Evolutionary conservation across 2,329 filamentous ascomycete genomes (phyloP).

Genomic region (Pseudogymnoascus sp.): DNA sequence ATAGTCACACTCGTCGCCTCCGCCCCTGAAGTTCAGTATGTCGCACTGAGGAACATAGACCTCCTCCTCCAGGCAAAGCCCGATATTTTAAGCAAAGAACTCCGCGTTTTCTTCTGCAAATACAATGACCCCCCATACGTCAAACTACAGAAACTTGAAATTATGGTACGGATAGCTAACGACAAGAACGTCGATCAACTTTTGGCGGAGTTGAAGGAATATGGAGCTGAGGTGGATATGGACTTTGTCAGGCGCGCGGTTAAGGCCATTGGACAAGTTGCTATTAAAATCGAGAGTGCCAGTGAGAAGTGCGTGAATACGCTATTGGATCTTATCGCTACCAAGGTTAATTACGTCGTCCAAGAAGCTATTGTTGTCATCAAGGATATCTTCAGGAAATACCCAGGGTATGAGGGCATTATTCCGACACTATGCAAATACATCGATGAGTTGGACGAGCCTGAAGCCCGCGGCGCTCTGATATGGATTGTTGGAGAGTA

Average conservation of each 20-base stretch:
- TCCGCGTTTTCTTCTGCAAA: slow-evolving; percentile 99
- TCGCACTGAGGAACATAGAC: slow-evolving; percentile 92
- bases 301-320: slow-evolving; percentile 95
- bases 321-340: slow-evolving; percentile 86
- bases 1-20: slow-evolving; percentile 91
- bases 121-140: slow-evolving; percentile 98
- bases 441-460: slow-evolving; percentile 94
- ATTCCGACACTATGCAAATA: slow-evolving; percentile 94
- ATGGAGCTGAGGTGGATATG: slow-evolving; percentile 97
- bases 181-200: slow-evolving; percentile 94
- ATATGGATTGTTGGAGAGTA: slow-evolving; percentile 99
- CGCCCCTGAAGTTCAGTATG: slow-evolving; percentile 94
- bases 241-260: slow-evolving; percentile 93
- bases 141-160: slow-evolving; percentile 95
- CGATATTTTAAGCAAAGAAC: slow-evolving; percentile 92
- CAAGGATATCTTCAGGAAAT: slow-evolving; percentile 96
- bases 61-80: slow-evolving; percentile 91
- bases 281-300: slow-evolving; percentile 94
- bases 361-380: slow-evolving; percentile 98
- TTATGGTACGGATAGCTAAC: slow-evolving; percentile 98
- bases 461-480: slow-evolving; percentile 77
- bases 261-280: slow-evolving; percentile 93
- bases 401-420: slow-evolving; percentile 95
- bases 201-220: slow-evolving; percentile 90
- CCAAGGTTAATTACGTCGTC: slow-evolving; percentile 98